phyloP scores from a whole-genome alignment of 306 rosid genomes.

The Malus sieversii region DNA sequence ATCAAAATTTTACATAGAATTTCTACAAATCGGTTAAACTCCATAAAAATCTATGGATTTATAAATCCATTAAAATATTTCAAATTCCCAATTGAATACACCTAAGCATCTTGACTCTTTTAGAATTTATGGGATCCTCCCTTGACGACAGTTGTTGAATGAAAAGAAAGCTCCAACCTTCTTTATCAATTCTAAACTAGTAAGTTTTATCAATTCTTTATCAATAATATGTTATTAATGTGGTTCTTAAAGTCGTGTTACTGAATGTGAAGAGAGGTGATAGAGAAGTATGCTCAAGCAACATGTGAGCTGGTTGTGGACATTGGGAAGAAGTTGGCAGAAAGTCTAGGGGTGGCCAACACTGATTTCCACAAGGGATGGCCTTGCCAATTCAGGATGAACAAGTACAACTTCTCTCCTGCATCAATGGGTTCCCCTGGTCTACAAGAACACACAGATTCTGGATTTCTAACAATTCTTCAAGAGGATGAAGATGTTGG shows the following conservation, averaged over 20 bases:
- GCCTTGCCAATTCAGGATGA: slow-evolving; percentile 49
- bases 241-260: neutral
- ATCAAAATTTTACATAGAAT: too few relatives aligned
- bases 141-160: too few relatives aligned
- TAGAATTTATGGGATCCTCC: too few relatives aligned
- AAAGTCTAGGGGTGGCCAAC: slow-evolving; percentile 29
- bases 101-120: too few relatives aligned
- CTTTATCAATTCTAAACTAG: too few relatives aligned
- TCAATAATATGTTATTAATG: too few relatives aligned
- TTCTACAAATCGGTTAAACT: too few relatives aligned
- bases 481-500: slow-evolving; percentile 65
- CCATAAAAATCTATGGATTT: too few relatives aligned
- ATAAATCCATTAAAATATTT: too few relatives aligned
- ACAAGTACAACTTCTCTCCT: slow-evolving; percentile 51
- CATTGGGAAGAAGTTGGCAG: slow-evolving; percentile 32
- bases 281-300: slow-evolving; percentile 32
- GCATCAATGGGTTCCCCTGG: slow-evolving; percentile 33
- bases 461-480: slow-evolving; percentile 47
- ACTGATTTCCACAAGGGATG: slow-evolving; percentile 30
- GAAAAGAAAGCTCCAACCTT: too few relatives aligned
- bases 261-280: slow-evolving; percentile 4
- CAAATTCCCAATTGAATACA: too few relatives aligned
- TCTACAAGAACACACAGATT: slow-evolving; percentile 44
- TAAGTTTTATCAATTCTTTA: too few relatives aligned
- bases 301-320: slow-evolving; percentile 30